Percentiles rank a stretch among this genome's conserved stretches.
Evolutionary conservation across 2,329 filamentous ascomycete genomes (phyloP).

Genomic region (Rhinocladiella mackenziei): DNA sequence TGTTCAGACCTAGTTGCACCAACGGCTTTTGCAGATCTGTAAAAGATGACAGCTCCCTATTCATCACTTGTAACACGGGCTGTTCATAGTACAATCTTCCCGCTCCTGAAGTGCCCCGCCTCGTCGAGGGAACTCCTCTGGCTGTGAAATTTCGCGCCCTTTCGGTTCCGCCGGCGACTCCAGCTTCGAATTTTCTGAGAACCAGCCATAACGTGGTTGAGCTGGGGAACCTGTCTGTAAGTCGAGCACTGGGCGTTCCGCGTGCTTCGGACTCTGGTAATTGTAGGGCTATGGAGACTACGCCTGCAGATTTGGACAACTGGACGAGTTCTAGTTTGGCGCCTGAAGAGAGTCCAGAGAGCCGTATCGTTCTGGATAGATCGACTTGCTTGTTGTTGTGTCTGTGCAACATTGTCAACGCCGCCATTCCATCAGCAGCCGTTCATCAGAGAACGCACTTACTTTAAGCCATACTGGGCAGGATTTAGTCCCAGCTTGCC

Average conservation of each 20-base stretch:
- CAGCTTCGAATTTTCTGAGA: conserved; percentile 82
- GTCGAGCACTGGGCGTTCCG: conserved; percentile 59
- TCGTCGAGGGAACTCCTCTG: conserved; percentile 65
- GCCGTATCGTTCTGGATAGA: conserved; percentile 76
- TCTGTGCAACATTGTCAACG: conserved; percentile 43
- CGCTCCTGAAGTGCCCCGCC: conserved; percentile 51
- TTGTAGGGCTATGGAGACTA: conserved; percentile 84
- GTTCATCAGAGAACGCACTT: conserved; percentile 30
- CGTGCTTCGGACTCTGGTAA: conserved; percentile 68
- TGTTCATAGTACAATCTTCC: conserved; percentile 85
- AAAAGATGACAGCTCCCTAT: conserved; percentile 71
- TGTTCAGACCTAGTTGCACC: conserved; percentile 79
- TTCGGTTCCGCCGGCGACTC: conserved; percentile 56
- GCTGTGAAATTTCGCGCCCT: conserved; percentile 74
- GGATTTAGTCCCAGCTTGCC: conserved; percentile 69
- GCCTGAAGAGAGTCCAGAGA: conserved; percentile 75
- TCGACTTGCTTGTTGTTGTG: conserved; percentile 82
- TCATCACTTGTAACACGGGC: conserved; percentile 79
- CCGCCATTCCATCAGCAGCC: neutral
- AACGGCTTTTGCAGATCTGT: conserved; percentile 84
- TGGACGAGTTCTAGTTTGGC: conserved; percentile 91
- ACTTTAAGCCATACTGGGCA: conserved; percentile 79
- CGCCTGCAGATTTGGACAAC: conserved; percentile 77
- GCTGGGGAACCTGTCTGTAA: conserved; percentile 82
- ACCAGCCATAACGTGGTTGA: conserved; percentile 86